Base-by-base conservation (phyloP, 176 grass and related monocot genomes). In the Zoysia japonica region DNA sequence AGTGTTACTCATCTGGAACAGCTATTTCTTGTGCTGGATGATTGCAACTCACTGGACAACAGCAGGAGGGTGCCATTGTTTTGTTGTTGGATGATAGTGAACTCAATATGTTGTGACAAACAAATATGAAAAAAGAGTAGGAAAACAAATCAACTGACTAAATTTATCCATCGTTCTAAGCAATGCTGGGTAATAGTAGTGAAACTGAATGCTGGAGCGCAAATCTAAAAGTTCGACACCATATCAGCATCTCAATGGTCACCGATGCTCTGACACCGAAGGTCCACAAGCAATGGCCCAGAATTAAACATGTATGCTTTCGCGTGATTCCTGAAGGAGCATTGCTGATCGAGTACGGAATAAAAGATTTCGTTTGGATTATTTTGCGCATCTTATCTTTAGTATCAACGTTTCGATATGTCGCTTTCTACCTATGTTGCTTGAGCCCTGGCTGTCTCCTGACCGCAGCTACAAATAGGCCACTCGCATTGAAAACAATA, bases 391-490 rank as follows among this genome's bases (percentile, higher is more conserved):
- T 16, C 55, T 59, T 57, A 57, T 57, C 54, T 57, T 57, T 57
- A 57, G 8, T 57, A 53, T 16, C 51, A 53, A 3, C 4, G 51
- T 16, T 54, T 54, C 13, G 12, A 54, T 54, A 16, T 54, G 55
- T 59, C 55, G 20, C 55, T 59, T 59, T 59, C 55, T 59, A 19
- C 17, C 55, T 9, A 59, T 59, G 17, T 59, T 16, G 55, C 17
- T 59, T 59, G 55, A 59, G 55, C 55, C 17, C 17, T 59, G 17
- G 6, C 55, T 59, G 55, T 59, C 55, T 59, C 55, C 55, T 59
- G 55, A 59, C 55, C 55, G 7, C 55, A 59, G 9, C 74, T 86
- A 86, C 75, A 86, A 81, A 81, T 81, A 81, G 78, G 38, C 0
- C 9, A 60, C 46, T 65, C 5, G 55, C 45, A 5, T 54, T 19